Evolutionary conservation across 352 stramenopile species (phyloP).

Genomic region (Aphanomyces stellatus): DNA sequence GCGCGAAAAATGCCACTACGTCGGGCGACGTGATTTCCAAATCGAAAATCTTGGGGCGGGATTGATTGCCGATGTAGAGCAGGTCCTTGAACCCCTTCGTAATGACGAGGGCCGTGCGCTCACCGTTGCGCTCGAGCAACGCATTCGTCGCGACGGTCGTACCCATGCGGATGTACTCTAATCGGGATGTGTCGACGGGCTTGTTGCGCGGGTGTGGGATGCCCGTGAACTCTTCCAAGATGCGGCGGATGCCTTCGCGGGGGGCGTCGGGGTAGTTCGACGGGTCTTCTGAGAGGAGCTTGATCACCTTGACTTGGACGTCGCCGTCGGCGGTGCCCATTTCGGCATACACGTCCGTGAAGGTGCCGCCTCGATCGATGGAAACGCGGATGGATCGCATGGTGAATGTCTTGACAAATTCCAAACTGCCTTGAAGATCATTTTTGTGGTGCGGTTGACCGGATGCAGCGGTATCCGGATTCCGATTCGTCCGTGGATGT

Average conservation of each 20-base stretch:
- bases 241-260: conserved; percentile 89
- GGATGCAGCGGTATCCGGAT: neutral
- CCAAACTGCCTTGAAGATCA: neutral
- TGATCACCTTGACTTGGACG: conserved; percentile 84
- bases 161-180: conserved; percentile 97
- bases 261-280: conserved; percentile 96
- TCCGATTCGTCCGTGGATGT: neutral
- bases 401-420: neutral
- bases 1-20: conserved; percentile 25
- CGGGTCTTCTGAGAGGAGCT: conserved; percentile 97
- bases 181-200: conserved; percentile 81
- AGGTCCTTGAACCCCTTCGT: conserved; percentile 95
- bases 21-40: conserved; percentile 89
- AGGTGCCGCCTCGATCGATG: conserved; percentile 97
- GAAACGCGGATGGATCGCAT: conserved; percentile 88
- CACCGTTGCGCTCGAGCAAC: conserved; percentile 94
- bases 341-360: conserved; percentile 97
- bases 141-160: conserved; percentile 99
- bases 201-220: conserved; percentile 72
- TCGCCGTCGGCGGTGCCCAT: conserved; percentile 75
- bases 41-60: conserved; percentile 96
- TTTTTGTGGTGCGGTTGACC: neutral
- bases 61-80: conserved; percentile 98
- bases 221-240: conserved; percentile 92
- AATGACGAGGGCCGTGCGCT: conserved; percentile 91